Conservation (phyloP, 2,329 filamentous ascomycete genomes). For the Ascochyta fabae region DNA sequence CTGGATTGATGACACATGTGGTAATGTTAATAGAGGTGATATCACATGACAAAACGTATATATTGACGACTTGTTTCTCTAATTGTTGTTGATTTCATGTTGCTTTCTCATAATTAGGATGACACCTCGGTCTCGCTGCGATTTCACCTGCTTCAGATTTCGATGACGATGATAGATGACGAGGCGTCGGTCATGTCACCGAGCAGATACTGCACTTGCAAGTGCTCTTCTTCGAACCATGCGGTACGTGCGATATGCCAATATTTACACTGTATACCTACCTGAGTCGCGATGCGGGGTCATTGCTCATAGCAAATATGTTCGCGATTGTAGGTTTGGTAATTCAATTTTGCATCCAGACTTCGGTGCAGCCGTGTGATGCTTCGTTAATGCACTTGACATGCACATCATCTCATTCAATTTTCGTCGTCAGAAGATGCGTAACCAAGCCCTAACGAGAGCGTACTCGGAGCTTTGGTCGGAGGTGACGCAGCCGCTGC, state of each 20-base stretch:
- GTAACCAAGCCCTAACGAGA: slow-evolving; percentile 48
- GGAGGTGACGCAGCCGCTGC: slow-evolving; percentile 21
- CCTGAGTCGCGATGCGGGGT: not conserved
- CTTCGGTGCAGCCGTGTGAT: not conserved
- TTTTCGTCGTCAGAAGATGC: slow-evolving; percentile 55
- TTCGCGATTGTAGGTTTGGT: not conserved
- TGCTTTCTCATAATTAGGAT: too few relatives aligned
- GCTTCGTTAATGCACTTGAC: not conserved
- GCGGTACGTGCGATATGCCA: not conserved
- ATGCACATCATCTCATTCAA: slow-evolving; percentile 15
- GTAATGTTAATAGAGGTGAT: slow-evolving; percentile 1
- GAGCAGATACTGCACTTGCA: not conserved
- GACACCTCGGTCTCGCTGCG: not conserved
- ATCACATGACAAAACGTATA: slow-evolving; percentile 1
- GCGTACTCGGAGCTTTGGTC: slow-evolving; percentile 21
- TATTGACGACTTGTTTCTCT: not conserved
- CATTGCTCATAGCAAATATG: not conserved
- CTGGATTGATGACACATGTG: slow-evolving; percentile 3
- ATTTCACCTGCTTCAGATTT: not conserved
- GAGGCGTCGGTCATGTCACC: not conserved
- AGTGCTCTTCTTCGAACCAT: not conserved
- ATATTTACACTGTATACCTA: not conserved
- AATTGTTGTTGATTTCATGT: not conserved
- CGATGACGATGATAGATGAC: not conserved
- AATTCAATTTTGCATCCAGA: not conserved